Base-by-base conservation (phyloP, 305 asterid genomes). In the Solanum chacoense region DNA sequence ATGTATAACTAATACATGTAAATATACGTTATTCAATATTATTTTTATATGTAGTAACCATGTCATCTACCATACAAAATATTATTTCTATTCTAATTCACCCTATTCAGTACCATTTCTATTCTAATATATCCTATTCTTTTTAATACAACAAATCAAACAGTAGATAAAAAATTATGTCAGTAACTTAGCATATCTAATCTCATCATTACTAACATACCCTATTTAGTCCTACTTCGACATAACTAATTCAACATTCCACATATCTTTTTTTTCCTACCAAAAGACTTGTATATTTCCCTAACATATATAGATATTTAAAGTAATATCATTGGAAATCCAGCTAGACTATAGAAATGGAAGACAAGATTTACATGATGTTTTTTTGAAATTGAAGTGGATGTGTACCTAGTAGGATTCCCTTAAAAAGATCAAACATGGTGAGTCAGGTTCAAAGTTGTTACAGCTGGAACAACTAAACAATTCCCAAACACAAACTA, bases 391-490 rank as follows among this genome's bases (percentile, higher is more conserved):
- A 83, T 83, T 8, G 87, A 83, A 45, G 73, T 50, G 38, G 42
- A 83, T 83, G 87, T 50, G 12, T 50, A 84, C 73, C 72, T 83
- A 84, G 87, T 84, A 55, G 74, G 87, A 31, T 84, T 55, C 74
- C 42, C 74, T 31, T 50, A 50, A 84, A 84, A 84, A 11, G 74
- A 84, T 84, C 73, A 84, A 50, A 55, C 87, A 84, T 84, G 8
- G 31, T 10, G 11, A 84, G 87, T 29, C 74, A 50, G 42, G 45
- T 59, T 31, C 87, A 84, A 84, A 32, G 13, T 31, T 55, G 31
- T 29, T 84, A 84, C 87, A 84, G 73, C 87, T 83, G 87, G 87
- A 83, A 50, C 87, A 83, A 50, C 73, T 31, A 50, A 50, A 50
- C 87, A 83, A 31, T 29, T 50, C 7, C 45, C 38, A 50, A 78